Conservation (phyloP, 2,329 filamentous ascomycete genomes). For the Clonostachys solani region DNA sequence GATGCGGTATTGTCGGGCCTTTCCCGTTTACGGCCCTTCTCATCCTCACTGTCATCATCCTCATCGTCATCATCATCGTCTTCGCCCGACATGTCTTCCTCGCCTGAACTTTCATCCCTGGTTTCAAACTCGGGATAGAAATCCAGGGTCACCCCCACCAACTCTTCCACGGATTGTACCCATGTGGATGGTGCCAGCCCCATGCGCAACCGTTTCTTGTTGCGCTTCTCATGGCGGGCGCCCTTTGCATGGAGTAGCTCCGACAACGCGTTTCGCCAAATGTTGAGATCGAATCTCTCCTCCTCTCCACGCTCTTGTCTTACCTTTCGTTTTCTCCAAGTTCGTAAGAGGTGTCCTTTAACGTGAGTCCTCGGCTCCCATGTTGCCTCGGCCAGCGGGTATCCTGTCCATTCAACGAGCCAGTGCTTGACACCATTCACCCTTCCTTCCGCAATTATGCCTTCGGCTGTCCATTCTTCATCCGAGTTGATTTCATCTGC, state of each 20-base stretch:
- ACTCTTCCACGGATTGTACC: conserved; percentile 11
- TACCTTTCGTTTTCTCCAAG: conserved; percentile 39
- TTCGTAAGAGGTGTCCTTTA: conserved; percentile 24
- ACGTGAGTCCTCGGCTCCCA: conserved; percentile 49
- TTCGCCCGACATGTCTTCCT: neutral
- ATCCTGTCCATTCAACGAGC: conserved; percentile 31
- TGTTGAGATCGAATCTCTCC: conserved; percentile 28
- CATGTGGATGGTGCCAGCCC: conserved; percentile 22
- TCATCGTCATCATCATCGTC: neutral
- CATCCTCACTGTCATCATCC: neutral
- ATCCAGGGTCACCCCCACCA: conserved; percentile 1
- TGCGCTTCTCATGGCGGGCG: conserved; percentile 34
- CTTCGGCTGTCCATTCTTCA: conserved; percentile 44
- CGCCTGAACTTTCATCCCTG: neutral
- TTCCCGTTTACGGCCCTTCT: neutral
- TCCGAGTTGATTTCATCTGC: conserved; percentile 21
- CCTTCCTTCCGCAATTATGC: conserved; percentile 42
- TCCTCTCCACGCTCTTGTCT: conserved; percentile 22
- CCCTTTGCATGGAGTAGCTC: conserved; percentile 18
- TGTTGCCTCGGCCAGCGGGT: conserved; percentile 23
- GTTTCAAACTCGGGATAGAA: neutral
- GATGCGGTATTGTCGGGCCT: no score
- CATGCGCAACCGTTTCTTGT: conserved; percentile 32
- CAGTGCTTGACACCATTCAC: conserved; percentile 17
- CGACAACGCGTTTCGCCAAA: conserved; percentile 26